Evolutionary conservation across 2,329 filamentous ascomycete species (phyloP).

Genomic region (Aphanocladium album): DNA sequence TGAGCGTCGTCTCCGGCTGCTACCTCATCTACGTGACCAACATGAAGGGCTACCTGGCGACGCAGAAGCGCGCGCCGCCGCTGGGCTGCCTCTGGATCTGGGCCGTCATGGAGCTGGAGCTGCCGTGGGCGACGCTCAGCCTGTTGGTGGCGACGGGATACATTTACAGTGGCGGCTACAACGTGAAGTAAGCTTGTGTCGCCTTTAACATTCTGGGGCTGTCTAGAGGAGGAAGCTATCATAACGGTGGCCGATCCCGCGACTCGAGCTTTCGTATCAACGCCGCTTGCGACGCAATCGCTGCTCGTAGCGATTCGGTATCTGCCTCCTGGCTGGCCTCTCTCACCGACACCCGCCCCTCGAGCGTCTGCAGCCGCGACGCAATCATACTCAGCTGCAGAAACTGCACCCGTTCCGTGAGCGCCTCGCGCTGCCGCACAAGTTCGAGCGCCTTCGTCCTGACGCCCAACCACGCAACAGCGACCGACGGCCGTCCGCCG

Average conservation of each 20-base stretch:
- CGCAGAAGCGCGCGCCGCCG: slow-evolving; percentile 90
- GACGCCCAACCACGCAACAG: slow-evolving; percentile 41
- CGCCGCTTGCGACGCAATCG: neutral
- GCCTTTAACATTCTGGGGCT: neutral
- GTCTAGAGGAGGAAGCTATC: neutral
- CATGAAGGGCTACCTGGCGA: slow-evolving; percentile 70
- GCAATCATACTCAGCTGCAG: slow-evolving; percentile 45
- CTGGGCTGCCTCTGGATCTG: slow-evolving; percentile 89
- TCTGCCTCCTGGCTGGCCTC: slow-evolving; percentile 16
- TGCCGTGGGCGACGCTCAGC: slow-evolving; percentile 58
- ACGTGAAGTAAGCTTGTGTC: slow-evolving; percentile 26
- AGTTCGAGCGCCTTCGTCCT: slow-evolving; percentile 40
- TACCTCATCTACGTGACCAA: slow-evolving; percentile 82
- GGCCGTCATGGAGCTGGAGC: slow-evolving; percentile 80
- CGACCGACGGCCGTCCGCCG: slow-evolving; percentile 31
- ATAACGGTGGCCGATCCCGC: neutral
- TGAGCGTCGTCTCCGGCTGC: slow-evolving; percentile 61
- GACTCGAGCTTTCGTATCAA: neutral
- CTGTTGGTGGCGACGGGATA: slow-evolving; percentile 41
- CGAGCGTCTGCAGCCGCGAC: slow-evolving; percentile 34
- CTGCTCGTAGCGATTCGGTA: neutral
- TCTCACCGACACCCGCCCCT: slow-evolving; percentile 26
- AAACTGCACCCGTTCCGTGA: slow-evolving; percentile 42
- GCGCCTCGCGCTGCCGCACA: slow-evolving; percentile 39
- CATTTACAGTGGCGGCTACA: slow-evolving; percentile 46